Evolutionary conservation across 495 filamentous ascomycete genomes (phyloP).

Genomic region (Articulospora tetracladia): DNA sequence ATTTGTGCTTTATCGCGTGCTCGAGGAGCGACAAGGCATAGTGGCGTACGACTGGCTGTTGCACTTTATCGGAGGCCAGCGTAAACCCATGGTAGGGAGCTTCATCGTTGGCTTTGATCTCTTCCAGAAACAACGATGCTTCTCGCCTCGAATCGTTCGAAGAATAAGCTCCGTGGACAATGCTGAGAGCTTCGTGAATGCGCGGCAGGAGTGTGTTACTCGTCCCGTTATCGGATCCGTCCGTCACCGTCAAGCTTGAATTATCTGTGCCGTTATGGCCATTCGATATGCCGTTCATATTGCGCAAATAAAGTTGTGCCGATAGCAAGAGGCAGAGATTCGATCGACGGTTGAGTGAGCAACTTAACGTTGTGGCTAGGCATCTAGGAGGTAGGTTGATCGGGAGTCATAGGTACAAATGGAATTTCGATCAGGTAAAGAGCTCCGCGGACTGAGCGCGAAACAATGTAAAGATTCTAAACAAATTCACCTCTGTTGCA

Average conservation of each 20-base stretch:
- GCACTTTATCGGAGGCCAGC: conserved; percentile 67
- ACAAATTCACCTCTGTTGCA: neutral
- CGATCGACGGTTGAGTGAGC: neutral
- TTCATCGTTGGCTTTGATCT: conserved; percentile 69
- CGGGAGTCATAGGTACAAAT: conserved; percentile 13
- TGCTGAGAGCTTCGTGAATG: conserved; percentile 78
- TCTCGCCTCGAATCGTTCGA: conserved; percentile 80
- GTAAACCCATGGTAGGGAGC: conserved; percentile 84
- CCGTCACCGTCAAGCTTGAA: neutral
- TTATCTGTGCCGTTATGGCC: conserved; percentile 9
- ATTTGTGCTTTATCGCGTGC: conserved; percentile 77
- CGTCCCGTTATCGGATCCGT: conserved; percentile 14
- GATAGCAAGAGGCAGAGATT: neutral
- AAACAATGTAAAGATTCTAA: neutral
- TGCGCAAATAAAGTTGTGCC: neutral
- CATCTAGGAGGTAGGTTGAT: conserved; percentile 5
- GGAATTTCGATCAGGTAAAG: neutral
- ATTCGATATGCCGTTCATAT: conserved; percentile 22
- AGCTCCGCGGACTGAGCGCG: neutral
- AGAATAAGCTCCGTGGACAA: conserved; percentile 79
- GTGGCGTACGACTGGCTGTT: conserved; percentile 80
- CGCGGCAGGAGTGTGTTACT: conserved; percentile 29
- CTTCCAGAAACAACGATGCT: conserved; percentile 78
- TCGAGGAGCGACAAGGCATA: conserved; percentile 92
- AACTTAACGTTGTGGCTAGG: neutral